phyloP scores from a whole-genome alignment of 768 basidiomycete genomes.

The Chiua virens region DNA sequence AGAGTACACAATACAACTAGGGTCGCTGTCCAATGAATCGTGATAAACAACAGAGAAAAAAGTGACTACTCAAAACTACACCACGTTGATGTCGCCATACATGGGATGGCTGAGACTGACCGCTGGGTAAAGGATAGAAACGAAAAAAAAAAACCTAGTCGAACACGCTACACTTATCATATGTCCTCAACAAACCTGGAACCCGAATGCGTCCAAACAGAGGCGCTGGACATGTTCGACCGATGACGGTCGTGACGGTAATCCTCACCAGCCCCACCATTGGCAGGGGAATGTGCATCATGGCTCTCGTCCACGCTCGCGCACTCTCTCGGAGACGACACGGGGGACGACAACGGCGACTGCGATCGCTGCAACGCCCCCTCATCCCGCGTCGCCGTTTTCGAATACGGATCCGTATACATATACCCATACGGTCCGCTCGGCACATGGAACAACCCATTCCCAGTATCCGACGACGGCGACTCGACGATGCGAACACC shows the following conservation, averaged over 20 bases:
- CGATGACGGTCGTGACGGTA: slow-evolving; percentile 15
- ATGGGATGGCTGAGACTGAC: no score
- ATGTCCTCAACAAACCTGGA: slow-evolving; percentile 50
- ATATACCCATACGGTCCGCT: slow-evolving; percentile 5
- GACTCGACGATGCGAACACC: slow-evolving; percentile 23
- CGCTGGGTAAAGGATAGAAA: no score
- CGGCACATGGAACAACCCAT: slow-evolving; percentile 7
- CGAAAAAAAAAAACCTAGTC: no score
- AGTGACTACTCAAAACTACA: no score
- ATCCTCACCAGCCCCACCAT: slow-evolving; percentile 1
- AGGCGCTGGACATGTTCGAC: slow-evolving; percentile 23
- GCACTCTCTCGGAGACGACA: slow-evolving; percentile 21
- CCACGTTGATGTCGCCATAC: no score
- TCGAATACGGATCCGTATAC: slow-evolving; percentile 24
- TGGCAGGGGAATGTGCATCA: not conserved
- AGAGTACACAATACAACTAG: no score
- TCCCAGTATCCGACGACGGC: slow-evolving; percentile 23
- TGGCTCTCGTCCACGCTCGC: slow-evolving; percentile 13
- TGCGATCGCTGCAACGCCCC: slow-evolving; percentile 18
- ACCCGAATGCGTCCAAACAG: slow-evolving; percentile 43
- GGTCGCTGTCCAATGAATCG: no score
- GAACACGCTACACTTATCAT: not conserved
- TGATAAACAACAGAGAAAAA: no score
- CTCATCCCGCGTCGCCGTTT: slow-evolving; percentile 2
- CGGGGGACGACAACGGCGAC: slow-evolving; percentile 29